Conservation (phyloP, 2,329 filamentous ascomycete genomes). For the Myriosclerotinia curreyana region DNA sequence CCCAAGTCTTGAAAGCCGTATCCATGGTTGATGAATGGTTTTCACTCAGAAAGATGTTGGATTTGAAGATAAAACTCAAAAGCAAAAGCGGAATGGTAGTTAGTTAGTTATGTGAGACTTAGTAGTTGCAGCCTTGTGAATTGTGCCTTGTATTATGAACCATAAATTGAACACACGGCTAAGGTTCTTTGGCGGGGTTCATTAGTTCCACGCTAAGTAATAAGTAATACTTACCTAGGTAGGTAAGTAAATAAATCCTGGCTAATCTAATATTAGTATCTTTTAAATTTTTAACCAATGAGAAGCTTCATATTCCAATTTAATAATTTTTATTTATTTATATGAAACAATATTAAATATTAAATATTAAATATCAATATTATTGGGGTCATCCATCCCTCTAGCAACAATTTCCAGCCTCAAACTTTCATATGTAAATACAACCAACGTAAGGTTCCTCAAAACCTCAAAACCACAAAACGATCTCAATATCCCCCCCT, state of each 20-base stretch:
- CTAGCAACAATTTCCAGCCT: constrained; percentile 14
- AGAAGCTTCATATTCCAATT: background rate
- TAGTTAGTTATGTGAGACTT: background rate
- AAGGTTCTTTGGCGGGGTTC: constrained; percentile 10
- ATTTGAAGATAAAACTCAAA: background rate
- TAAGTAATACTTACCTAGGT: too few relatives aligned
- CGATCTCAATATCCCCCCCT: background rate
- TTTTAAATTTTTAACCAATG: background rate
- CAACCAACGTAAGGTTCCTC: constrained; percentile 2
- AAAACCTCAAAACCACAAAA: too few relatives aligned
- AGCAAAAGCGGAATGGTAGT: background rate
- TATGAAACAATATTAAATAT: background rate
- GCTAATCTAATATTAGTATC: constrained; percentile 12
- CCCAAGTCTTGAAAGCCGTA: constrained; percentile 58
- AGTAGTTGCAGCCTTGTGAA: constrained; percentile 23
- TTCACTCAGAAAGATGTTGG: background rate
- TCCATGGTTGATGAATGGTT: constrained; percentile 45
- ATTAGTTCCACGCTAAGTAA: constrained; percentile 8
- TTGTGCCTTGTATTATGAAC: background rate
- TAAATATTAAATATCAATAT: too few relatives aligned
- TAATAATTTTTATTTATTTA: background rate
- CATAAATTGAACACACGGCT: constrained; percentile 9
- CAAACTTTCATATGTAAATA: constrained; percentile 17
- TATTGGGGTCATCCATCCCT: too few relatives aligned
- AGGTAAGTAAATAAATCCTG: background rate